Evolutionary conservation across 768 basidiomycete genomes (phyloP).

Genomic region (Mycena vitilis): DNA sequence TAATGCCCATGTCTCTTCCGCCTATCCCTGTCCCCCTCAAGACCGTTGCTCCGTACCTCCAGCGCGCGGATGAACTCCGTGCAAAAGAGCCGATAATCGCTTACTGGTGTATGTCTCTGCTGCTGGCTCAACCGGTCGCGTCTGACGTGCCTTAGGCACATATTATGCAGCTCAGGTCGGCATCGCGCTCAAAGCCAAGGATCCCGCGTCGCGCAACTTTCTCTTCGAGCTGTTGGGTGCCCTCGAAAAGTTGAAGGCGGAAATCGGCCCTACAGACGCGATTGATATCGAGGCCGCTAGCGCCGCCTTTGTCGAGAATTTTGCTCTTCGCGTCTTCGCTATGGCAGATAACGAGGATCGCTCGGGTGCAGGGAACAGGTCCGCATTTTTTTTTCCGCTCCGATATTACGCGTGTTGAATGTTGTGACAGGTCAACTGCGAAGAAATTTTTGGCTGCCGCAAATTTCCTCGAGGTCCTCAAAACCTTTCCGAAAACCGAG

Average conservation of each 20-base stretch:
- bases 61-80: slow-evolving; percentile 90
- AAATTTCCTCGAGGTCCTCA: slow-evolving; percentile 92
- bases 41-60: slow-evolving; percentile 81
- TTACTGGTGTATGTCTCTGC: slow-evolving; percentile 86
- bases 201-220: slow-evolving; percentile 69
- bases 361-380: slow-evolving; percentile 81
- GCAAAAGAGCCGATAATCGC: slow-evolving; percentile 87
- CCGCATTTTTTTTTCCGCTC: slow-evolving; percentile 31
- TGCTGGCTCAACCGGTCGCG: background rate
- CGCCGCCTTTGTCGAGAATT: slow-evolving; percentile 94
- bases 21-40: slow-evolving; percentile 57
- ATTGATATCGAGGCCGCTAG: slow-evolving; percentile 86
- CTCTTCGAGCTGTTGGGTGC: slow-evolving; percentile 79
- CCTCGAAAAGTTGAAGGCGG: slow-evolving; percentile 84
- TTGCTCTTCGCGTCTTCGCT: slow-evolving; percentile 90
- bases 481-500: slow-evolving; percentile 73
- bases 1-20: slow-evolving; percentile 22
- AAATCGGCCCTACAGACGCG: slow-evolving; percentile 81
- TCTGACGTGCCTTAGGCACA: slow-evolving; percentile 65
- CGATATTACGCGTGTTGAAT: slow-evolving; percentile 24
- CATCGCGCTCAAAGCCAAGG: slow-evolving; percentile 78
- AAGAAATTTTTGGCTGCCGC: slow-evolving; percentile 96
- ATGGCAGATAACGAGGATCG: slow-evolving; percentile 94
- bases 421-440: slow-evolving; percentile 76
- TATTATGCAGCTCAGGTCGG: slow-evolving; percentile 94